Base-by-base conservation (phyloP, 2,329 filamentous ascomycete genomes). In the Aureobasidium mangrovei region DNA sequence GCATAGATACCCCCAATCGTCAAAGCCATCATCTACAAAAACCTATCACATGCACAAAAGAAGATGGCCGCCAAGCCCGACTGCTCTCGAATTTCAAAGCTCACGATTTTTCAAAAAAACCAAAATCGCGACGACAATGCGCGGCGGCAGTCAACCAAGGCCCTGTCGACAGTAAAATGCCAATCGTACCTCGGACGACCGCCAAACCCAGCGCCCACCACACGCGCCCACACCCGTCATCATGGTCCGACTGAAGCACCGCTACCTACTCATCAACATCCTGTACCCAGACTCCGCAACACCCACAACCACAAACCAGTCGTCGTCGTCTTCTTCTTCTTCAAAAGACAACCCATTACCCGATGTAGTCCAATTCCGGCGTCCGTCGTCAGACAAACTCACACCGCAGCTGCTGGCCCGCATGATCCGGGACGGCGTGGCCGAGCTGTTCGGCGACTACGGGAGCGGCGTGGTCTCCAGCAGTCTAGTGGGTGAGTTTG, bases 181-280 rank as follows among this genome's bases (percentile, higher is more conserved):
- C 12, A 32, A 38, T 44, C 27, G 32, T 29, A 39, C 36, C 12
- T 31, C 18, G 18, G 18, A 12, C 39, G 7, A 29, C 18, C 8
- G 27, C 38, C 33, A 36, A 29, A 7, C 26, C 2, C 26, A 36
- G 49, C 49, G 40, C 32, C n/a, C 12, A 31, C n/a, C 27, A 36
- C 49, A 44, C 7, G 49, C 40, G 49, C 48, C 38, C 6, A 36
- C 40, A 32, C 10, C 44, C 44, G 7, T 54, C 47, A 72, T 41
- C 46, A 96, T 98, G 93, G 93, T 98, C 57, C 88, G 93, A 66
- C 82, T 97, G 62, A 98, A 98, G 72, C 86, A 95, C 70, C 85
- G 93, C 64, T 98, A 98, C 69, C 80, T 98, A 18, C 82, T 97
- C n/a, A 82, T 97, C 58, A 88, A 95, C 67, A 90, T 97, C 60